A percentile compares a stretch with the other conserved stretches of the same genome.
Conservation (phyloP, 352 stramenopile genomes). For the Globisporangium cylindrosporum region DNA sequence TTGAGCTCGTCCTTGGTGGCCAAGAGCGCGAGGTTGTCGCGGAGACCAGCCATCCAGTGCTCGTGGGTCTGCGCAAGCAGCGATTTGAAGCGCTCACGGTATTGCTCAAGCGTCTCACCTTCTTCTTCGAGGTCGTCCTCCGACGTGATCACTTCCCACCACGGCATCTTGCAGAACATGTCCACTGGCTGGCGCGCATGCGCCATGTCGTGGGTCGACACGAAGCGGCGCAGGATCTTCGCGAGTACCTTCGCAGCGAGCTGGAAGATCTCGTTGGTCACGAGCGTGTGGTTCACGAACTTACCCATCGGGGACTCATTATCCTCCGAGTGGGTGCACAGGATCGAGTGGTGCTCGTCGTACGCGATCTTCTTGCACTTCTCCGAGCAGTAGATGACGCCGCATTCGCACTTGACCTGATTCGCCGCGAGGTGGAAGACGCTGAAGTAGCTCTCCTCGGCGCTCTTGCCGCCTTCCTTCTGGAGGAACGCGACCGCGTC, state of each 20-base stretch:
- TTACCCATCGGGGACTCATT: conserved; percentile 71
- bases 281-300: conserved; percentile 73
- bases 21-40: conserved; percentile 48
- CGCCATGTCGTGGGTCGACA: conserved; percentile 52
- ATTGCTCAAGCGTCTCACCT: conserved; percentile 64
- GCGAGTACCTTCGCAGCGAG: conserved; percentile 87
- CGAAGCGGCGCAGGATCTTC: conserved; percentile 58
- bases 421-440: conserved; percentile 56
- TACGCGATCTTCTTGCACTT: conserved; percentile 68
- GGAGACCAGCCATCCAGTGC: conserved; percentile 47
- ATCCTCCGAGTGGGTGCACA: conserved; percentile 57
- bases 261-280: conserved; percentile 94
- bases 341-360: conserved; percentile 70
- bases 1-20: conserved; percentile 52
- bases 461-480: conserved; percentile 59
- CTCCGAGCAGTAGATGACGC: conserved; percentile 83
- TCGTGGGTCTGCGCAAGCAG: conserved; percentile 60
- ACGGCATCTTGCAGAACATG: conserved; percentile 89
- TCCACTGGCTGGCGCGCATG: conserved; percentile 61
- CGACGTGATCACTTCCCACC: conserved; percentile 88
- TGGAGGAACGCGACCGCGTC: conserved; percentile 56
- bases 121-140: conserved; percentile 60
- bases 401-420: conserved; percentile 66
- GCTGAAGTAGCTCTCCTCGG: conserved; percentile 70
- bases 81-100: conserved; percentile 59